These are phyloP conservation scores for Cantharellus cinnabarinus DNA, from an alignment of 768 basidiomycete genomes.

Conservation along the genomic window DNA sequence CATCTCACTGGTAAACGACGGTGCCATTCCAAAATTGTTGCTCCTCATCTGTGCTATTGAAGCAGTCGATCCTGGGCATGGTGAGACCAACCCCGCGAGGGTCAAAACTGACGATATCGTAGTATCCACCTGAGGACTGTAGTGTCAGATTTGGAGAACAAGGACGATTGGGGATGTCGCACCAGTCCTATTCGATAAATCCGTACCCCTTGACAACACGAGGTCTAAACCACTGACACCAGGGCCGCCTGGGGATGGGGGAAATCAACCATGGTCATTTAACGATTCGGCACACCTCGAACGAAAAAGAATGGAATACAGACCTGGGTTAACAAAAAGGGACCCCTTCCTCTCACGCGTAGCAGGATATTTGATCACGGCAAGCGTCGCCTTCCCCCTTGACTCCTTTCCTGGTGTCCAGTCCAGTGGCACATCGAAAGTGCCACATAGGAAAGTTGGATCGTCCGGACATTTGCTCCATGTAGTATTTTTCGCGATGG, in stretches of 20 bases:
- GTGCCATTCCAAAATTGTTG: not conserved
- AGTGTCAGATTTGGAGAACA: too few species aligned
- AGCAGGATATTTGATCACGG: not conserved
- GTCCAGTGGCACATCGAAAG: conserved; percentile 2
- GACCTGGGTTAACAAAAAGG: conserved; percentile 2
- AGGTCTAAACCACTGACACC: not conserved
- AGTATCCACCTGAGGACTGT: too few species aligned
- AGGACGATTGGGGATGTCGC: too few species aligned
- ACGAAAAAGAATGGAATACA: not conserved
- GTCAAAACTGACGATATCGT: not conserved
- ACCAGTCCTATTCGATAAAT: too few species aligned
- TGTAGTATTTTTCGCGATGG: not conserved
- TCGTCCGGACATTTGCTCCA: not conserved
- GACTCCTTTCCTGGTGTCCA: not conserved
- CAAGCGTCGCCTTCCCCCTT: not conserved
- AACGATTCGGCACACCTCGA: not conserved
- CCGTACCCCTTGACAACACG: not conserved
- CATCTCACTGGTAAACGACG: not conserved
- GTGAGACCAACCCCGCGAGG: conserved; percentile 1
- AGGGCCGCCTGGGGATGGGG: not conserved
- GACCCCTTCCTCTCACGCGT: not conserved
- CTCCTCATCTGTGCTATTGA: not conserved
- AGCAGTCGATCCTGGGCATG: not conserved
- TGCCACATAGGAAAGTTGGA: not conserved
- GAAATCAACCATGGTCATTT: not conserved